A percentile compares a stretch with the other conserved stretches of the same genome.
Conservation (phyloP, 768 basidiomycete species). For the Boletus rubescentipes region DNA sequence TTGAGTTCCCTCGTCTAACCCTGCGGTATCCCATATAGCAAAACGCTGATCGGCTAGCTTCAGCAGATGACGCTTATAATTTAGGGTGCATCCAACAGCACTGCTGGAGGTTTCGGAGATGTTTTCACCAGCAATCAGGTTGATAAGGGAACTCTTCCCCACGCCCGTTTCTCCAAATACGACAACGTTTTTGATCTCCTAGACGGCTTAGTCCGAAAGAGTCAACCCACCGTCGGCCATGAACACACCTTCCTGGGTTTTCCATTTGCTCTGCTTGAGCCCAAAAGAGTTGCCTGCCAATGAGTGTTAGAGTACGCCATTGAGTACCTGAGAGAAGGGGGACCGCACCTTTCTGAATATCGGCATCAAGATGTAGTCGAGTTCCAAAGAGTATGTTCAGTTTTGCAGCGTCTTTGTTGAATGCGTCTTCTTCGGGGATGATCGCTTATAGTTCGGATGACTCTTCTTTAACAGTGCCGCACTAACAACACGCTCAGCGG, state of each 20-base stretch:
- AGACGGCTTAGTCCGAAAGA: not conserved
- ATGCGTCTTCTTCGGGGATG: not conserved
- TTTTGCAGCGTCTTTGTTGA: not conserved
- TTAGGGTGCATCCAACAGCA: conserved; percentile 21
- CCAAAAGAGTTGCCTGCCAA: not conserved
- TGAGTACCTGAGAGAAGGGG: not conserved
- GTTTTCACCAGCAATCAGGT: conserved; percentile 14
- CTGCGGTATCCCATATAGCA: conserved; percentile 27
- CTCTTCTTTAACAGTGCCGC: conserved; percentile 1
- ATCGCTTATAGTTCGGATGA: conserved; percentile 11
- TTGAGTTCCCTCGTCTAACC: conserved; percentile 23
- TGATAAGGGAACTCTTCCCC: conserved; percentile 26
- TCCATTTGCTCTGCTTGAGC: not conserved
- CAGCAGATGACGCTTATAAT: conserved; percentile 7
- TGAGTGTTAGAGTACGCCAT: not conserved
- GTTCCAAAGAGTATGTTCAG: not conserved
- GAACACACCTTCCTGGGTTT: conserved; percentile 12
- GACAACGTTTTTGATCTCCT: conserved; percentile 19
- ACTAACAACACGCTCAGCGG: conserved; percentile 5
- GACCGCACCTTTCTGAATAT: conserved; percentile 7
- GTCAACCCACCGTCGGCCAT: not conserved
- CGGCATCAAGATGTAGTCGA: not conserved
- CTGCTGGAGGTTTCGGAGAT: conserved; percentile 20
- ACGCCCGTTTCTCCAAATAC: conserved; percentile 25
- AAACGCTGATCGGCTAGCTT: conserved; percentile 8